These are phyloP conservation scores for Paramecium sexaurelia DNA, from an alignment of 73 alveolate genomes.

Conservation along the genomic window DNA sequence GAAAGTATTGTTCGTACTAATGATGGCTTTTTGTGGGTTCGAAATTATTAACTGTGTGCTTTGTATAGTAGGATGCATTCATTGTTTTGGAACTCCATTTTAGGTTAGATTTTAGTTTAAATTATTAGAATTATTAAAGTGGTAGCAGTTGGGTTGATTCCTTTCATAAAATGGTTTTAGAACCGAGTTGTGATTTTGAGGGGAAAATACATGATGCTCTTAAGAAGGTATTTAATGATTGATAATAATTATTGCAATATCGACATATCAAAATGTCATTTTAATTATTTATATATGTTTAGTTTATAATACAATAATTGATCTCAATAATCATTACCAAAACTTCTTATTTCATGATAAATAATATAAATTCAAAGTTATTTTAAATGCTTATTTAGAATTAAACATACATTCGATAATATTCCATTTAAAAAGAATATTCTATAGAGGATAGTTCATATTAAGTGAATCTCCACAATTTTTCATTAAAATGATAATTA, in stretches of 20 bases:
- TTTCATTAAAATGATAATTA: no score
- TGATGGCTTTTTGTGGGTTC: conserved; percentile 33
- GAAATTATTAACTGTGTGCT: background rate
- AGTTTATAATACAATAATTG: no score
- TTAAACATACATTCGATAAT: no score
- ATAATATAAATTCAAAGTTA: no score
- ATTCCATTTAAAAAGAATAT: no score
- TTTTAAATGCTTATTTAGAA: no score
- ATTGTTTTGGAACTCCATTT: conserved; percentile 38
- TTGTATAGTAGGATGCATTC: conserved; percentile 43
- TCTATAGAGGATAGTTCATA: no score
- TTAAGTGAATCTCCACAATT: no score
- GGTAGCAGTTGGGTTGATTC: conserved; percentile 32
- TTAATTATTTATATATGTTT: background rate
- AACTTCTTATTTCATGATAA: no score
- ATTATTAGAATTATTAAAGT: background rate
- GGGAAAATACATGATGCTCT: conserved; percentile 20
- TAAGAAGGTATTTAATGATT: background rate
- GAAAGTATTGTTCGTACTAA: conserved; percentile 1
- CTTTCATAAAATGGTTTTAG: background rate
- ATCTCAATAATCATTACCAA: no score
- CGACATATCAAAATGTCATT: background rate
- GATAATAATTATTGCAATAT: background rate
- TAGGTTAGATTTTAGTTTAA: background rate
- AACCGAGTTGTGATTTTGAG: conserved; percentile 45